Base-by-base conservation (phyloP, 257 asterid species). In the Scutellaria galericulata region DNA sequence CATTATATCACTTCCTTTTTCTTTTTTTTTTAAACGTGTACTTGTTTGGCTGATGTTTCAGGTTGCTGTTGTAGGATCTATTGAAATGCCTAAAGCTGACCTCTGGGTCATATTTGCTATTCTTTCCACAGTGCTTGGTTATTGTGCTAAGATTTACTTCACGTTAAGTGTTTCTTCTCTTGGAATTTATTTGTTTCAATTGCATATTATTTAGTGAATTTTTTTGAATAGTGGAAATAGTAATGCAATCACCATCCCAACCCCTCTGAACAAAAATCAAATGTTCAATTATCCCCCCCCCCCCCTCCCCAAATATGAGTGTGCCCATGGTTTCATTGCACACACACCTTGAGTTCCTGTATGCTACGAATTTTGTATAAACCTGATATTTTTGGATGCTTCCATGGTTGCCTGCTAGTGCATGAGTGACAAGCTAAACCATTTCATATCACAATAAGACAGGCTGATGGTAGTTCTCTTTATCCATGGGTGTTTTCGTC, bases 21-120 rank as follows among this genome's bases (percentile, higher is more conserved):
- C 22, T 12, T 13, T 42, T 5, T 59, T 8, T 57, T 24, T 24
- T 24, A 24, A 52, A 63, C 72, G 12, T 14, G 58, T 56, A 64
- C 64, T 52, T 59, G 61, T 48, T 63, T 48, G 37, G 48, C 13
- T 74, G 75, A 54, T 83, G 75, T 82, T 74, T 74, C 91, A 94
- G 99, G 96, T 91, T 71, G 99, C 98, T 70, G 99, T 94, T 65
- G 91, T 78, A 66, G 96, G 99, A 84, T 94, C 99, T 7, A 79
- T 94, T 75, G 99, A 94, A 75, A 86, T 90, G 92, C 98, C 99
- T 64, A 85, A 91, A 86, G 98, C 98, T 79, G 99, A 94, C 79
- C 79, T 90, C 52, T 94, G 97, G 97, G 99, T 91, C 85, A 86
- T 94, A 66, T 82, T 91, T 78, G 99, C 99, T 51, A 79, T 94